Conservation (phyloP, 2,329 filamentous ascomycete species). For the Colletotrichum sp. region DNA sequence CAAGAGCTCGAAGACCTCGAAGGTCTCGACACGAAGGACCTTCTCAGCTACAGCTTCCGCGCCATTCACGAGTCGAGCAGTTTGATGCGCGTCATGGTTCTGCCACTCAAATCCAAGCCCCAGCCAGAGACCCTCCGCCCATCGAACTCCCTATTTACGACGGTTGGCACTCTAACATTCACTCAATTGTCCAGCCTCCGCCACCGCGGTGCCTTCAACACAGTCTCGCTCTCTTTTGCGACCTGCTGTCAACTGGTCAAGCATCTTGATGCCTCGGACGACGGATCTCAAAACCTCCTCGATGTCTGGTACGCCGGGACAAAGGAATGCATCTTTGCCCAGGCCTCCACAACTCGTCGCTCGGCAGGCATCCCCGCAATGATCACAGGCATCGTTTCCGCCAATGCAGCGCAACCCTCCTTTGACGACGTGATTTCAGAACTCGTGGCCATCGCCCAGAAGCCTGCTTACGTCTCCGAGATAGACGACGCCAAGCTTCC, state of each 20-base stretch:
- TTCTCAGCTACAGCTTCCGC: slow-evolving; percentile 93
- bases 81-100: slow-evolving; percentile 68
- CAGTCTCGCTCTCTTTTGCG: slow-evolving; percentile 87
- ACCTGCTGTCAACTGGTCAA: slow-evolving; percentile 74
- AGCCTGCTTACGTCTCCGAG: slow-evolving; percentile 56
- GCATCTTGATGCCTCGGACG: slow-evolving; percentile 39
- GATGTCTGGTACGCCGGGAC: slow-evolving; percentile 76
- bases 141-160: slow-evolving; percentile 60
- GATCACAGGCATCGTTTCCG: slow-evolving; percentile 79
- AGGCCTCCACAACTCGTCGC: slow-evolving; percentile 83
- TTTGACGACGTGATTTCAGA: slow-evolving; percentile 70
- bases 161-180: slow-evolving; percentile 78
- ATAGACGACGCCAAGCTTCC: slow-evolving; percentile 73
- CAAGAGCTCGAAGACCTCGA: slow-evolving; percentile 76
- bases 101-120: slow-evolving; percentile 55
- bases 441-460: slow-evolving; percentile 63
- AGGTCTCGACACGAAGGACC: slow-evolving; percentile 82
- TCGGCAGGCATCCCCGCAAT: slow-evolving; percentile 92
- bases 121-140: slow-evolving; percentile 50
- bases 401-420: slow-evolving; percentile 63
- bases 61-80: slow-evolving; percentile 93
- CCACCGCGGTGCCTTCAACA: slow-evolving; percentile 92
- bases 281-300: slow-evolving; percentile 53
- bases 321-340: slow-evolving; percentile 72
- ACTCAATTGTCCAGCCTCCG: slow-evolving; percentile 81